phyloP scores from a whole-genome alignment of 768 basidiomycete species.

The Pleurotus platypus region DNA sequence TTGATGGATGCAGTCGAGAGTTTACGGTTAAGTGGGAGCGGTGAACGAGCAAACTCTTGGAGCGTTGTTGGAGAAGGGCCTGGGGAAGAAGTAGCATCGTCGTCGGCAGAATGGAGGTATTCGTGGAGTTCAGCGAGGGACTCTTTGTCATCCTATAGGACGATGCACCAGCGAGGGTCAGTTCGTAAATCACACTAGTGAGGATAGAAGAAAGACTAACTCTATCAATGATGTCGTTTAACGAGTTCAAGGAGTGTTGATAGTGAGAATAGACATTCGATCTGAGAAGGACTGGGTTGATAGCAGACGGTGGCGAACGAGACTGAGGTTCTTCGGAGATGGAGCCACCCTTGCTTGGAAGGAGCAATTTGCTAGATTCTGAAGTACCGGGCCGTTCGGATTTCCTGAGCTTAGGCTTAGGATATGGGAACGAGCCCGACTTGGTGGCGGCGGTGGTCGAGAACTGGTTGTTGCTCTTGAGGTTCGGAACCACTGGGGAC shows the following conservation, averaged over 20 bases:
- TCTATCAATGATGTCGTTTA: constrained; percentile 75
- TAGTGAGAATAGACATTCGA: constrained; percentile 64
- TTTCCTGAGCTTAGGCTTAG: constrained; percentile 38
- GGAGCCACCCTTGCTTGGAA: constrained; percentile 28
- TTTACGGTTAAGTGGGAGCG: constrained; percentile 20
- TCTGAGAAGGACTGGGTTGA: constrained; percentile 6
- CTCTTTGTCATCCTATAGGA: constrained; percentile 63
- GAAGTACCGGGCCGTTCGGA: constrained; percentile 52
- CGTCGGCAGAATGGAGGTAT: constrained; percentile 44
- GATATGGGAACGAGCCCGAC: constrained; percentile 48
- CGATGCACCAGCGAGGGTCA: neutral
- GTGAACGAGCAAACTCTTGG: constrained; percentile 17
- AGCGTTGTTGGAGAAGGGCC: constrained; percentile 15
- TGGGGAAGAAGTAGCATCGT: constrained; percentile 11
- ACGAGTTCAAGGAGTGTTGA: constrained; percentile 77
- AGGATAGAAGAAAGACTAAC: constrained; percentile 39
- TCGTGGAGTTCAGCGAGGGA: constrained; percentile 75
- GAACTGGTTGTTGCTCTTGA: neutral
- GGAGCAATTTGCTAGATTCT: constrained; percentile 54
- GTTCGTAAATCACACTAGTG: constrained; percentile 9
- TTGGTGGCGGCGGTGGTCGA: constrained; percentile 13
- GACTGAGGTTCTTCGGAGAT: constrained; percentile 1
- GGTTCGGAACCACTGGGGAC: neutral
- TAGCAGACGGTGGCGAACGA: constrained; percentile 11
- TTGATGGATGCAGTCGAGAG: constrained; percentile 37